phyloP scores from a whole-genome alignment of 179 eudicot species.

The Beta macrorhiza region DNA sequence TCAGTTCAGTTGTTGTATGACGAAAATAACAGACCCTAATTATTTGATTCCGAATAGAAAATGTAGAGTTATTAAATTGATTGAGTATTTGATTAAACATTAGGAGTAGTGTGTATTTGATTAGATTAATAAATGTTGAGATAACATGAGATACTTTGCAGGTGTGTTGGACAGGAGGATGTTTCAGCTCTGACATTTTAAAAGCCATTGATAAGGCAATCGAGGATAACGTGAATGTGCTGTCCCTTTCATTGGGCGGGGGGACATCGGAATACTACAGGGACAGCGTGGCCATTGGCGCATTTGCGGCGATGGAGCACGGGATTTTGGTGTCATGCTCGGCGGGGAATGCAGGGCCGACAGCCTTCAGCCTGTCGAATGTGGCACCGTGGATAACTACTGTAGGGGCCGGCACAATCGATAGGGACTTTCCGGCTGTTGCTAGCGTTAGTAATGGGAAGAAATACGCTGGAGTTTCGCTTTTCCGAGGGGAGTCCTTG shows the following conservation, averaged over 20 bases:
- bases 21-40: no score
- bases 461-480: conserved; percentile 69
- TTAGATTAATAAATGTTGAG: background rate
- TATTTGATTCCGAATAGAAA: no score
- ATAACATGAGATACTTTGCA: background rate
- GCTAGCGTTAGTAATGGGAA: conserved; percentile 53
- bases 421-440: conserved; percentile 73
- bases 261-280: conserved; percentile 58
- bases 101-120: background rate
- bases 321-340: conserved; percentile 82
- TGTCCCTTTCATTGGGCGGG: conserved; percentile 74
- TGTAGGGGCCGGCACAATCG: conserved; percentile 84
- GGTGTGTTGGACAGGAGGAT: conserved; percentile 77
- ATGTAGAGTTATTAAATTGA: no score
- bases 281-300: conserved; percentile 79
- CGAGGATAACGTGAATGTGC: conserved; percentile 60
- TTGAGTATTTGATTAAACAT: no score
- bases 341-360: conserved; percentile 81
- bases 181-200: conserved; percentile 77
- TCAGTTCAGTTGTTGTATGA: no score
- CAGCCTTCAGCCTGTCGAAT: conserved; percentile 56
- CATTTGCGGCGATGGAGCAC: conserved; percentile 78
- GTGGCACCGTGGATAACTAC: conserved; percentile 91
- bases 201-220: conserved; percentile 70
- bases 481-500: conserved; percentile 49